phyloP scores from a whole-genome alignment of 345 rosid species.

The Syzygium aqueum region DNA sequence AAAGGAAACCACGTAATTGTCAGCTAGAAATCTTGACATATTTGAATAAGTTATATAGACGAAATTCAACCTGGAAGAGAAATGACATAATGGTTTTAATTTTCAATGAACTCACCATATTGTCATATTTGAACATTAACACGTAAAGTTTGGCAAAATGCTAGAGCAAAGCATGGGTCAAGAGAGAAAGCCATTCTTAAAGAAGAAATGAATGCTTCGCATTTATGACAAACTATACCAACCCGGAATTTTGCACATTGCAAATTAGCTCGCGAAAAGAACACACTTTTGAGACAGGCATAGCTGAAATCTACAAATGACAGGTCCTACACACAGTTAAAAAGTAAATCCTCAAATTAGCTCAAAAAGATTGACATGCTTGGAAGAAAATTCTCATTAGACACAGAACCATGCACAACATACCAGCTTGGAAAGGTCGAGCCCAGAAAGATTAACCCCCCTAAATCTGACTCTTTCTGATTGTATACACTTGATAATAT shows the following conservation, averaged over 20 bases:
- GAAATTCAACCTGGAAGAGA: not conserved
- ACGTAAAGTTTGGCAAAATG: not conserved
- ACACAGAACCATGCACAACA: not conserved
- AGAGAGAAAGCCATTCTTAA: not conserved
- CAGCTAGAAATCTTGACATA: not conserved
- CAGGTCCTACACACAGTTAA: conserved; percentile 51
- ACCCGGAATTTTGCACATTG: conserved; percentile 86
- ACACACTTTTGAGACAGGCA: conserved; percentile 74
- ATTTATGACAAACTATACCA: not conserved
- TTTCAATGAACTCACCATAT: not conserved
- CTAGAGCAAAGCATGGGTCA: not conserved
- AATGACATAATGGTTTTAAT: not conserved
- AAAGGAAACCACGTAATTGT: not conserved
- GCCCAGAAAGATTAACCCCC: conserved; percentile 80
- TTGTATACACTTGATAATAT: conserved; percentile 88
- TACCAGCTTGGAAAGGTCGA: conserved; percentile 96
- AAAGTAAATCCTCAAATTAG: not conserved
- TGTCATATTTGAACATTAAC: not conserved
- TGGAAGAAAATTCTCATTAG: not conserved
- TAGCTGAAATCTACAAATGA: conserved; percentile 80
- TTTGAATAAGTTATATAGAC: not conserved
- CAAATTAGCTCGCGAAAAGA: conserved; percentile 90
- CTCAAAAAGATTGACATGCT: not conserved
- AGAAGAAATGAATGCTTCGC: not conserved
- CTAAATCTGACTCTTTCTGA: conserved; percentile 69